Evolutionary conservation across 2,329 filamentous ascomycete species (phyloP).

Genomic region (Hymenoscyphus linearis): DNA sequence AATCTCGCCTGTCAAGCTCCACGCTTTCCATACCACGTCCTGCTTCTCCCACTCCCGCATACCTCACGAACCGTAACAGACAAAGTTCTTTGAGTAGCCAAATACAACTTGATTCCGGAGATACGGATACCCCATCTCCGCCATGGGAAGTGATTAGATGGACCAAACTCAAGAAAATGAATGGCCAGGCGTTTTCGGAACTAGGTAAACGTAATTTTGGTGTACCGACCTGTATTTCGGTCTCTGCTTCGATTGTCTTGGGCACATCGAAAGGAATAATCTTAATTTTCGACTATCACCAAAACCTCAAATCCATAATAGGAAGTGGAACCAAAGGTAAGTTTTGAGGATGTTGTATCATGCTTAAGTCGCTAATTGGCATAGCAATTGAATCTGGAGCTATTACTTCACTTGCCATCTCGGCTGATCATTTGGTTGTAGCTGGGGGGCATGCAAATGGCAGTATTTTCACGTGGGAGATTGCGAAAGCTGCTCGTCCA

Average conservation of each 20-base stretch:
- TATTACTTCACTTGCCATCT: conserved; percentile 81
- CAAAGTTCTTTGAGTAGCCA: conserved; percentile 75
- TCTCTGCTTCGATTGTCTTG: conserved; percentile 82
- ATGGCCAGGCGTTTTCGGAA: conserved; percentile 86
- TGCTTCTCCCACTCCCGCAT: conserved; percentile 58
- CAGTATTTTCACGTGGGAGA: conserved; percentile 96
- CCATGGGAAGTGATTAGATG: conserved; percentile 97
- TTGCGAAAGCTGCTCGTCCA: conserved; percentile 71
- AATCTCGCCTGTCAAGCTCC: conserved; percentile 67
- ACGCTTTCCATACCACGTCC: conserved; percentile 59
- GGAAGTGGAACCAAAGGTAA: conserved; percentile 85
- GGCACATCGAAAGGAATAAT: conserved; percentile 94
- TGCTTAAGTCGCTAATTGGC: conserved; percentile 30
- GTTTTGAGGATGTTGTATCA: conserved; percentile 19
- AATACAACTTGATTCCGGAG: conserved; percentile 54
- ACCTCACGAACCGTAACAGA: conserved; percentile 71
- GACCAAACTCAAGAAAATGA: conserved; percentile 89
- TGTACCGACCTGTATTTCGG: conserved; percentile 78
- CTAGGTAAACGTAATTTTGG: conserved; percentile 89
- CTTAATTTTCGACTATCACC: conserved; percentile 94
- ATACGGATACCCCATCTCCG: conserved; percentile 65
- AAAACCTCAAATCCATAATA: conserved; percentile 89
- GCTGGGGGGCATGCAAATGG: conserved; percentile 86
- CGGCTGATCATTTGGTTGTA: conserved; percentile 88
- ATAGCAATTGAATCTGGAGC: conserved; percentile 84